phyloP scores from a whole-genome alignment of 768 basidiomycete genomes.

The Boletus vinaceobasis region DNA sequence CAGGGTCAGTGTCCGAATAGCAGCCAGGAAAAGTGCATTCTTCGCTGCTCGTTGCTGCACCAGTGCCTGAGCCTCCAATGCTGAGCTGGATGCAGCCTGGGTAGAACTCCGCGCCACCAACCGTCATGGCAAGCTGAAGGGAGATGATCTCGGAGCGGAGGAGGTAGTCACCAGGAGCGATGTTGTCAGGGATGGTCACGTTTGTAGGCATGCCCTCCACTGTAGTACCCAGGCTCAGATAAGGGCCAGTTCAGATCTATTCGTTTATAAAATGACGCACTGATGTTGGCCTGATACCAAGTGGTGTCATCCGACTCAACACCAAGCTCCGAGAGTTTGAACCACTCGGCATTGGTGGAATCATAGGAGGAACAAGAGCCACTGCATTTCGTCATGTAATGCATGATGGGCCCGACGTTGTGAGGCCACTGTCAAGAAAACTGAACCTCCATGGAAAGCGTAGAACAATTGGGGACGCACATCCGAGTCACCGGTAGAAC shows the following conservation, averaged over 20 bases:
- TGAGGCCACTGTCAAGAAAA: constrained; percentile 44
- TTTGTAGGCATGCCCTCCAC: constrained; percentile 38
- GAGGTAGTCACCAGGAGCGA: constrained; percentile 69
- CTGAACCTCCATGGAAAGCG: not conserved
- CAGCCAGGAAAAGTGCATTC: constrained; percentile 67
- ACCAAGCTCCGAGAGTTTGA: constrained; percentile 63
- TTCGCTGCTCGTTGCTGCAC: constrained; percentile 19
- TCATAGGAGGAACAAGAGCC: constrained; percentile 59
- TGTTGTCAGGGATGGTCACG: constrained; percentile 44
- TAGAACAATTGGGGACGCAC: constrained; percentile 19
- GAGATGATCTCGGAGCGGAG: constrained; percentile 78
- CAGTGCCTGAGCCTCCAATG: constrained; percentile 27
- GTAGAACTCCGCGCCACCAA: constrained; percentile 52
- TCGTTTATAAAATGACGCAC: constrained; percentile 34
- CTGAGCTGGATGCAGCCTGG: constrained; percentile 29
- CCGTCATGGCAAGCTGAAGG: constrained; percentile 56
- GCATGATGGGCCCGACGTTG: constrained; percentile 64
- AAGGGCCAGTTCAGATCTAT: not conserved
- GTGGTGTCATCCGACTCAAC: constrained; percentile 29
- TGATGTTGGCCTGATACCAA: constrained; percentile 51
- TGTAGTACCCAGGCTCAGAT: constrained; percentile 7
- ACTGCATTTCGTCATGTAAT: constrained; percentile 66
- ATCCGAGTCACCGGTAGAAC: constrained; percentile 35
- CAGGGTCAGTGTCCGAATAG: constrained; percentile 66
- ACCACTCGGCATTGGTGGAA: constrained; percentile 59